Percentiles rank a stretch among this genome's conserved stretches.
Conservation (phyloP, 495 filamentous ascomycete genomes). For the Amniculicola lignicola region DNA sequence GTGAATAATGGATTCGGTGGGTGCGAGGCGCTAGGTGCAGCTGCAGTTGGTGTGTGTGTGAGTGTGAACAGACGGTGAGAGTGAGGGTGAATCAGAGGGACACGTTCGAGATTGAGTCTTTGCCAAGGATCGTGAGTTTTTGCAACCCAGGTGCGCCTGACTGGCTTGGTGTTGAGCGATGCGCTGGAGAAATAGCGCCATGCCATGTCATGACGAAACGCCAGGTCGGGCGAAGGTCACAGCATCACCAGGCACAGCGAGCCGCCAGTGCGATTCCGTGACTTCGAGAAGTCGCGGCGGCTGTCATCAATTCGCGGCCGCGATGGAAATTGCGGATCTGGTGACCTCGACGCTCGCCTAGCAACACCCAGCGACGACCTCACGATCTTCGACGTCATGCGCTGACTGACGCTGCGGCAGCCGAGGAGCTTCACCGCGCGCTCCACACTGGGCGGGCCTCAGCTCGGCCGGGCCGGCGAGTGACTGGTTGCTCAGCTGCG, state of each 20-base stretch:
- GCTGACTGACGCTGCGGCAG: neutral
- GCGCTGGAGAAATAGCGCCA: constrained; percentile 9
- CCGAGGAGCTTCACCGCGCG: no score
- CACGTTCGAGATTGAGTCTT: no score
- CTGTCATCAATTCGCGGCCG: neutral
- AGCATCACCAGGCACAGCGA: neutral
- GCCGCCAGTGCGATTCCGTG: neutral
- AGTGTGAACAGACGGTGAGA: constrained; percentile 10
- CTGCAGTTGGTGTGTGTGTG: neutral
- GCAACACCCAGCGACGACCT: neutral
- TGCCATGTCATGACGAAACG: neutral
- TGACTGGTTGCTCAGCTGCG: no score
- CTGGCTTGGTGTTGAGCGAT: constrained; percentile 25
- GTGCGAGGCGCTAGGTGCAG: neutral
- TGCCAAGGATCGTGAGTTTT: constrained; percentile 35
- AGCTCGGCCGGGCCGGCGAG: neutral
- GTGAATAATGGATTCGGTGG: neutral
- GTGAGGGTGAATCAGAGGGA: constrained; percentile 2
- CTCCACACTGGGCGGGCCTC: neutral
- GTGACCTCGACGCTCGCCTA: neutral
- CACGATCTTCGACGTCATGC: constrained; percentile 31
- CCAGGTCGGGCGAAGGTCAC: neutral
- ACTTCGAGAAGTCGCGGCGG: neutral
- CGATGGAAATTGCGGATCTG: neutral
- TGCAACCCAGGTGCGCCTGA: neutral